Conservation (phyloP, 2,329 filamentous ascomycete species). For the Neophaeococcomyces mojaviensis region DNA sequence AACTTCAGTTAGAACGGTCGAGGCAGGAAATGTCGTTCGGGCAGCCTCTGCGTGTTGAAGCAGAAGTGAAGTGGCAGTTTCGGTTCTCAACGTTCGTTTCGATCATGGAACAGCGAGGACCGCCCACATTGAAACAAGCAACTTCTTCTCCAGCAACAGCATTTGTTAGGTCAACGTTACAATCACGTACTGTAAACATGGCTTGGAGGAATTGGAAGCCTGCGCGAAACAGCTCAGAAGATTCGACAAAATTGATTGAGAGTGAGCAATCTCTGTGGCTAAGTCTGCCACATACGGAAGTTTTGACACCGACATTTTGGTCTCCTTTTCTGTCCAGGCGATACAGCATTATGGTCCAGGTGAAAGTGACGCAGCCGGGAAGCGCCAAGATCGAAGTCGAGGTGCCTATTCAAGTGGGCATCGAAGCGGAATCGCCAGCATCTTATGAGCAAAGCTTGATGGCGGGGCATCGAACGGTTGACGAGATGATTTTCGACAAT, state of each 20-base stretch:
- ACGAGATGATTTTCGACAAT: background rate
- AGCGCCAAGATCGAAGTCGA: conserved; percentile 4
- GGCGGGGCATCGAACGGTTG: background rate
- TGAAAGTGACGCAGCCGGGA: conserved; percentile 2
- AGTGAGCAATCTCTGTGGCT: conserved; percentile 7
- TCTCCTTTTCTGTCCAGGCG: conserved; percentile 4
- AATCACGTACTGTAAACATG: background rate
- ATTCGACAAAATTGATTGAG: background rate
- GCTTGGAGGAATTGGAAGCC: conserved; percentile 3
- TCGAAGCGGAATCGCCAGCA: background rate
- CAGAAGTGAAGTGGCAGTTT: conserved; percentile 3
- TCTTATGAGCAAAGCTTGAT: background rate
- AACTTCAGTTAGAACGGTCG: background rate
- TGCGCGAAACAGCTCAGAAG: background rate
- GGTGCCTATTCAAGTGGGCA: conserved; percentile 3
- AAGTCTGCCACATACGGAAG: conserved; percentile 1
- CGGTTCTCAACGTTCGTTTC: conserved; percentile 79
- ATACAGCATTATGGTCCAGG: conserved; percentile 3
- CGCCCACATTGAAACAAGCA: conserved; percentile 3
- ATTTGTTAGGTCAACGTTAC: background rate
- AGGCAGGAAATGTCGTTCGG: background rate
- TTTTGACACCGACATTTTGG: conserved; percentile 7
- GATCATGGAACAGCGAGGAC: conserved; percentile 86
- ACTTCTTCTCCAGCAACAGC: conserved; percentile 1
- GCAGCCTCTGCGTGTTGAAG: background rate